phyloP scores from a whole-genome alignment of 1,139 yeast species.

The Spencermartinsiella ligniputridi region DNA sequence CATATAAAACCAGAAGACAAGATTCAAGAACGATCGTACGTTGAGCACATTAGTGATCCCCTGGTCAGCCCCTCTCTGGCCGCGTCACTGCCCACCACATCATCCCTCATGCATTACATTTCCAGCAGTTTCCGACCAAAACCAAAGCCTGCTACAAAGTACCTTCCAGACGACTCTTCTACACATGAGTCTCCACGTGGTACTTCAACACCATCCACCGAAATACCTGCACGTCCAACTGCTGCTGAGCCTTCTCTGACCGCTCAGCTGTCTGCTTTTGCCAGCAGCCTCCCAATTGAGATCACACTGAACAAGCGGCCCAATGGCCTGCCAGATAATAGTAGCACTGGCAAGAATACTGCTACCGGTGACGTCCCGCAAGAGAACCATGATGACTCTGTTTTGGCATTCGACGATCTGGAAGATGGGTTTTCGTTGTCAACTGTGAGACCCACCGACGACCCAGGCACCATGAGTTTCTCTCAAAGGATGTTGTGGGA shows the following conservation, averaged over 20 bases:
- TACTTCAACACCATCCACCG: neutral
- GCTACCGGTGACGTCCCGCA: neutral
- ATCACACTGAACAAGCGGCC: slow-evolving; percentile 8
- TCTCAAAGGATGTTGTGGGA: slow-evolving; percentile 33
- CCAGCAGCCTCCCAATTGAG: slow-evolving; percentile 23
- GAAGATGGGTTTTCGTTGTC: slow-evolving; percentile 17
- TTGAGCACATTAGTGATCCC: slow-evolving; percentile 1
- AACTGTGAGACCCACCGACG: slow-evolving; percentile 12
- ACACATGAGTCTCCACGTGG: slow-evolving; percentile 1
- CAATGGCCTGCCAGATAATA: neutral
- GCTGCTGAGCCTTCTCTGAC: neutral
- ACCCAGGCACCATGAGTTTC: slow-evolving; percentile 30
- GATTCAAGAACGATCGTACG: slow-evolving; percentile 1
- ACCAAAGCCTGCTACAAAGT: slow-evolving; percentile 10
- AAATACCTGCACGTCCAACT: neutral
- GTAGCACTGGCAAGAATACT: neutral
- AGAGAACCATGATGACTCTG: slow-evolving; percentile 1
- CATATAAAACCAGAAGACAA: neutral
- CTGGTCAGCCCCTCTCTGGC: slow-evolving; percentile 18
- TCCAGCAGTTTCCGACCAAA: slow-evolving; percentile 16
- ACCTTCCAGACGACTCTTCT: slow-evolving; percentile 11
- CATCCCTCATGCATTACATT: slow-evolving; percentile 2
- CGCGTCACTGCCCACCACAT: slow-evolving; percentile 11
- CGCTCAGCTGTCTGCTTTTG: slow-evolving; percentile 13
- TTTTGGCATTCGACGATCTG: slow-evolving; percentile 6